Conservation (phyloP, 1,284 basidiomycete genomes). For the Ceratobasidium sp. region DNA sequence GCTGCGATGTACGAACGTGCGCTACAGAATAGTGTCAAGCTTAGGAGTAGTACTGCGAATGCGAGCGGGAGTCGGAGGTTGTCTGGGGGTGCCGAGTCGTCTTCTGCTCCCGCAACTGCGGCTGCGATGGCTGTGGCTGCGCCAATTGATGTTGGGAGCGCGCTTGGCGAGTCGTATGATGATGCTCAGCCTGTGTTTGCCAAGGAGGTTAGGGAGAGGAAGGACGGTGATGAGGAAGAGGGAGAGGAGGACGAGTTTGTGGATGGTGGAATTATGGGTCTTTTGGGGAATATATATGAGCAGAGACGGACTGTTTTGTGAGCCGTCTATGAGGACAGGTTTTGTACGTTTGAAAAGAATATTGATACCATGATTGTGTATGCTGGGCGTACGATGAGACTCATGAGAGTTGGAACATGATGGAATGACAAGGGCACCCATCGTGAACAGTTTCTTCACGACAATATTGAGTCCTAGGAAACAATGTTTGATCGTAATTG, state of each 20-base stretch:
- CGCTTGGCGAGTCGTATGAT: constrained; percentile 77
- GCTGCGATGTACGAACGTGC: constrained; percentile 78
- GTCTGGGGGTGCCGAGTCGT: neutral
- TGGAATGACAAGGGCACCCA: no score
- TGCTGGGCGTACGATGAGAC: no score
- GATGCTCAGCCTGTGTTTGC: constrained; percentile 57
- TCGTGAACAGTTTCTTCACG: no score
- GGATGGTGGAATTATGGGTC: constrained; percentile 73
- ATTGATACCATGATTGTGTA: neutral
- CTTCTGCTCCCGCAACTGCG: neutral
- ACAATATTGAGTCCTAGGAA: no score
- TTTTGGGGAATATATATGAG: constrained; percentile 79
- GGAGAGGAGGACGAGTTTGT: constrained; percentile 58
- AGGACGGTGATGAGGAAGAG: constrained; percentile 28
- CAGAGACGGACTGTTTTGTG: constrained; percentile 46
- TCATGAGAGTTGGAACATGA: no score
- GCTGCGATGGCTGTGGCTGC: constrained; percentile 48
- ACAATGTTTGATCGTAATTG: no score
- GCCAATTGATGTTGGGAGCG: constrained; percentile 65
- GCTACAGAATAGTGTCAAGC: constrained; percentile 65
- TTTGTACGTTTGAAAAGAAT: neutral
- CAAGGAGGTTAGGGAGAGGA: constrained; percentile 45
- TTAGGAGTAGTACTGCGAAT: constrained; percentile 29
- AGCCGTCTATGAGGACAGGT: constrained; percentile 45
- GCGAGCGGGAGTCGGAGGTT: neutral